Base-by-base conservation (phyloP, 495 filamentous ascomycete genomes). In the Penicillium nucicola region DNA sequence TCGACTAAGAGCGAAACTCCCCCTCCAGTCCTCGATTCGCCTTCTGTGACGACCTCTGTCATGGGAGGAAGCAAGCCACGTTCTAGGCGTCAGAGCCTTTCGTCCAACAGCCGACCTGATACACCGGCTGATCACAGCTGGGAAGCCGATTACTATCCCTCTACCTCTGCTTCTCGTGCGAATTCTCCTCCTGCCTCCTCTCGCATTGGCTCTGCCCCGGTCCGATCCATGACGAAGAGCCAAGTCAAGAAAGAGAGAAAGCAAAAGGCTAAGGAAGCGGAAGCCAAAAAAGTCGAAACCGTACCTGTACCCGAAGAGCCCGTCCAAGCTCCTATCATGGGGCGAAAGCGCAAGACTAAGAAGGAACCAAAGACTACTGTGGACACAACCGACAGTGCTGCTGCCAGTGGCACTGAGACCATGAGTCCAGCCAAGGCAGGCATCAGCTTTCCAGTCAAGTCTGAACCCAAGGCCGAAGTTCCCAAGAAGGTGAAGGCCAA, bases 291-390 rank as follows among this genome's bases (percentile, higher is more conserved):
- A 42, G 67, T 72, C 14, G 87, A 88, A 52, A 61, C 71, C 7
- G 68, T 74, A 12, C 58, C 68, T 49, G 66, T 76, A 34, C 59
- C 69, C 11, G 77, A 82, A 50, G 85, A 89, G 53, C 68, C 75
- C 4, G 81, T 85, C 34, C 88, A 92, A 55, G 89, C 81, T 0
- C 90, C 90, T 3, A 93, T 97, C 34, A 71, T 93, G 33, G 88
- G 88, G 23, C 75, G 90, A 32, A 95, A 95, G 72, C 92, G 92
- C 71, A 97, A 96, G 73, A 83, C 89, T 57, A 93, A 90, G 75
- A 95, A 92, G 71, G 78, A 77, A 11, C 67, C 71, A 12, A 49
- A 60, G 13, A 57, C 46, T 17, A 66, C 68, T 20, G 67, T 69
- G 10, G 74, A 74, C 9, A 60, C 69, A 0, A 66, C 75, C 2